Evolutionary conservation across 2,329 filamentous ascomycete species (phyloP).

Genomic region (Phoma sp.): DNA sequence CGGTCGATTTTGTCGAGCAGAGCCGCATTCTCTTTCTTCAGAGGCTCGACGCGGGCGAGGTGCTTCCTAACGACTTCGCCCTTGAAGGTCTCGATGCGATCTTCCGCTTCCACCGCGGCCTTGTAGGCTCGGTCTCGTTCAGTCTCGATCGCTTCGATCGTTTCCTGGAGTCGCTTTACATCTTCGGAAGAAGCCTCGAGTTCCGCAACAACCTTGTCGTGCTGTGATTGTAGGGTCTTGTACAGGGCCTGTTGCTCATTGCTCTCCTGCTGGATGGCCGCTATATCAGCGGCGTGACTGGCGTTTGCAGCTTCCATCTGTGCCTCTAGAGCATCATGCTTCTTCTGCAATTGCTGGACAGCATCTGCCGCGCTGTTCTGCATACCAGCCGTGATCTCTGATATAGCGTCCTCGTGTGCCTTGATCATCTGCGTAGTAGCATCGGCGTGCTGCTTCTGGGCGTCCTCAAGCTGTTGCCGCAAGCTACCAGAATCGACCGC

Average conservation of each 20-base stretch:
- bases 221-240: slow-evolving; percentile 24
- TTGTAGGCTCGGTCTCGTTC: slow-evolving; percentile 30
- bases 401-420: slow-evolving; percentile 45
- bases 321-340: slow-evolving; percentile 36
- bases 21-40: slow-evolving; percentile 41
- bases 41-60: slow-evolving; percentile 41
- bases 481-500: slow-evolving; percentile 34
- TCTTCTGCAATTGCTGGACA: slow-evolving; percentile 42
- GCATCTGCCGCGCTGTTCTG: slow-evolving; percentile 42
- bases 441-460: slow-evolving; percentile 36
- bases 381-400: slow-evolving; percentile 44
- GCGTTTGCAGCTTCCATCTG: slow-evolving; percentile 28
- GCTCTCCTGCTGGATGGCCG: slow-evolving; percentile 24
- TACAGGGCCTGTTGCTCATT: slow-evolving; percentile 23
- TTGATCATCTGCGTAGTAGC: slow-evolving; percentile 40
- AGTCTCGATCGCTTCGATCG: slow-evolving; percentile 20
- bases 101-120: slow-evolving; percentile 37
- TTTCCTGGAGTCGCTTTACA: slow-evolving; percentile 19
- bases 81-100: slow-evolving; percentile 46
- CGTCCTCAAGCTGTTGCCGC: slow-evolving; percentile 34
- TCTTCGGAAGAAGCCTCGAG: slow-evolving; percentile 17
- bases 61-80: slow-evolving; percentile 46
- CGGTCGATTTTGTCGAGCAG: slow-evolving; percentile 44
- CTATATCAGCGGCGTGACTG: slow-evolving; percentile 31
- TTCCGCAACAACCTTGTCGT: slow-evolving; percentile 23